Evolutionary conservation across 2,329 filamentous ascomycete genomes (phyloP), one percentile per base, ranked within the genome.

Genomic region (Stachybotrys echinatus): DNA sequence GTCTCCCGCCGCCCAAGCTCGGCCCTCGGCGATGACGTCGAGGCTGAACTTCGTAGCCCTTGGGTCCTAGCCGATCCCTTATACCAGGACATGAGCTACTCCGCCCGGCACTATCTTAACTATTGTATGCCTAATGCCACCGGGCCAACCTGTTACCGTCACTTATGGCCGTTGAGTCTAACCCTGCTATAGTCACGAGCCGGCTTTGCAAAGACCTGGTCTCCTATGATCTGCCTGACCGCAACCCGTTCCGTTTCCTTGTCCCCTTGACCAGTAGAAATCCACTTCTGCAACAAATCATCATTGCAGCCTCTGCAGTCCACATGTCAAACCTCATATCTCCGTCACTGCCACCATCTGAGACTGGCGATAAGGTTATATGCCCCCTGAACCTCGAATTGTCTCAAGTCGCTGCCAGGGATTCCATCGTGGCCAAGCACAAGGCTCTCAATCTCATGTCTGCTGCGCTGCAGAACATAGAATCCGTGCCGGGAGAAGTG

Each of bases 141-240:
- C 45, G 12, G 8, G 39, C 12, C 18, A 14, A 42, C 19, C 12
- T 8, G 39, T 20, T 18, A 14, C 20, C 17, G 37, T 39, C 40
- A 21, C n/a, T n/a, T n/a, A n/a, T n/a, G n/a, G n/a, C n/a, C n/a
- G n/a, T n/a, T n/a, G n/a, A n/a, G n/a, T n/a, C n/a, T n/a, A n/a
- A n/a, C n/a, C n/a, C n/a, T 18, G 40, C 27, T 12, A 12, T 31
- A 80, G 73, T 79, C 63, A 62, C 74, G 48, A 65, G 61, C n/a
- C 63, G 74, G 38, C 65, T 83, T 45, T 81, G 77, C 64, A 72
- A 67, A 58, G 78, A 81, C 56, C 68, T 83, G 40, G 74, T 77
- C 48, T 70, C 73, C 22, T 65, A 69, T 48, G 75, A 77, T 59
- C 56, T 70, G 45, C 65, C 67, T 14, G 65, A 71, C 10, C 58